Conservation (phyloP, 1,139 yeast species). For the Debaryomyces udenii region DNA sequence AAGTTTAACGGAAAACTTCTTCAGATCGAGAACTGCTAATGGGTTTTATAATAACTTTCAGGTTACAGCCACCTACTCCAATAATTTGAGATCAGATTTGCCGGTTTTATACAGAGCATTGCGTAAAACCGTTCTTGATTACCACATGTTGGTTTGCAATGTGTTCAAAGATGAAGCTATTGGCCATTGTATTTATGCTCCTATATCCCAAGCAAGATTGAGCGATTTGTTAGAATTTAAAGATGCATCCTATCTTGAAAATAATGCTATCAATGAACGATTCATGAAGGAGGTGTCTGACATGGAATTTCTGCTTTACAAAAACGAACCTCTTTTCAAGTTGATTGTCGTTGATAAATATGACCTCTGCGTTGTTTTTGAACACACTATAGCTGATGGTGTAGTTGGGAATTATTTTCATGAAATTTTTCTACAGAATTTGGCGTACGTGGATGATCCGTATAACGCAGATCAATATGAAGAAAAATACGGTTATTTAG, state of each 20-base stretch:
- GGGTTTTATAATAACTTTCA: constrained; percentile 38
- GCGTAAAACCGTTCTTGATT: constrained; percentile 36
- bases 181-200: constrained; percentile 24
- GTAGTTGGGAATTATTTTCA: constrained; percentile 44
- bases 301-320: constrained; percentile 27
- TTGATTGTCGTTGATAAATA: constrained; percentile 28
- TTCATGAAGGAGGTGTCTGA: constrained; percentile 31
- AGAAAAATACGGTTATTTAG: constrained; percentile 17
- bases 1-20: constrained; percentile 39
- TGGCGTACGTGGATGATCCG: constrained; percentile 24
- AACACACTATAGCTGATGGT: constrained; percentile 49
- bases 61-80: constrained; percentile 38
- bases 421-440: constrained; percentile 35
- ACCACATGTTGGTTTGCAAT: constrained; percentile 39
- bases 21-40: constrained; percentile 35
- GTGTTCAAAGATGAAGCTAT: constrained; percentile 23
- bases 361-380: constrained; percentile 35
- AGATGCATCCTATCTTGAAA: constrained; percentile 17
- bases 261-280: constrained; percentile 28
- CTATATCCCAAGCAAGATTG: constrained; percentile 25
- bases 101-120: constrained; percentile 30
- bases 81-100: constrained; percentile 19
- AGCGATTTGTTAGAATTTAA: constrained; percentile 29
- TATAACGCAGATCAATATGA: constrained; percentile 13
- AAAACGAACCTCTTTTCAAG: constrained; percentile 35